phyloP scores from a whole-genome alignment of 768 basidiomycete species.

The Stropharia rugosoannulata region DNA sequence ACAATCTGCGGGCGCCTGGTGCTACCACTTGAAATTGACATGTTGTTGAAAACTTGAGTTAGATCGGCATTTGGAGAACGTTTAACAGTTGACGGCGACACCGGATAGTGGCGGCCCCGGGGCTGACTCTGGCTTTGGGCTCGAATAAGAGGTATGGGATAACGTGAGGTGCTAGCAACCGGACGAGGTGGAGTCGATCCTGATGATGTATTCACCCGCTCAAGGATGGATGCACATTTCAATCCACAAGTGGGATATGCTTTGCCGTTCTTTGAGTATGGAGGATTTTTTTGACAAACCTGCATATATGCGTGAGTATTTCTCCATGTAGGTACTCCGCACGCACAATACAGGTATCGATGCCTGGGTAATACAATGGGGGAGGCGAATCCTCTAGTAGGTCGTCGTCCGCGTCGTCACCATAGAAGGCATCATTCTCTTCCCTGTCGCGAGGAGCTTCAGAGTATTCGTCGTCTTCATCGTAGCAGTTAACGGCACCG shows the following conservation, averaged over 20 bases:
- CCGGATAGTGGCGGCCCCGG: background rate
- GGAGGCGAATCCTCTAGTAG: background rate
- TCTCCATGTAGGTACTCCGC: background rate
- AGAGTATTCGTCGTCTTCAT: too few relatives aligned
- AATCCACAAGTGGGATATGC: slow-evolving; percentile 23
- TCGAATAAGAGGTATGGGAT: background rate
- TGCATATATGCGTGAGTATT: background rate
- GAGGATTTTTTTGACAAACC: slow-evolving; percentile 19
- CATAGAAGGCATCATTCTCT: slow-evolving; percentile 2
- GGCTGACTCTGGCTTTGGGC: background rate
- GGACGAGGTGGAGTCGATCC: background rate
- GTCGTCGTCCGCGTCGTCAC: slow-evolving; percentile 9
- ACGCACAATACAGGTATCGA: slow-evolving; percentile 2
- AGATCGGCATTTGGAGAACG: background rate
- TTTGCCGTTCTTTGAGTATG: slow-evolving; percentile 15
- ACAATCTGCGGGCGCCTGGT: background rate
- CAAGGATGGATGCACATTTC: slow-evolving; percentile 12
- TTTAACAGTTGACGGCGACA: background rate
- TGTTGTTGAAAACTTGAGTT: background rate
- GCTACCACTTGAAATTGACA: background rate
- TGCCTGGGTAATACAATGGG: slow-evolving; percentile 1
- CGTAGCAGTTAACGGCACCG: too few relatives aligned
- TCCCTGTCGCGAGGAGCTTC: background rate
- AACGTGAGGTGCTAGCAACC: background rate
- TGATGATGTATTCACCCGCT: background rate